Base-by-base conservation (phyloP, 129 eudicot species). In the Mikania micrantha region DNA sequence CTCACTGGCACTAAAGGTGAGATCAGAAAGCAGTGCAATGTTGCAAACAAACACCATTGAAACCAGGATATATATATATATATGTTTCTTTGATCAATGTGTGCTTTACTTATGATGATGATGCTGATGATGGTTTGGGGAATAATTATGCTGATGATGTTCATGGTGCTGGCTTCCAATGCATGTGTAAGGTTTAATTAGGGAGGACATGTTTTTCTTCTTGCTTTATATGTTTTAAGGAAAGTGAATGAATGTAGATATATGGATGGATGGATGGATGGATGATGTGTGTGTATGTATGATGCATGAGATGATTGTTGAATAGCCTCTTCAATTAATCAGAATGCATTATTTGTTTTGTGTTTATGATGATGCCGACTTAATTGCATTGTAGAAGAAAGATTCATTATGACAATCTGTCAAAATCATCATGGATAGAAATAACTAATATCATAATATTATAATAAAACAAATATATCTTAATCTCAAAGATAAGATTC, bases 1-100 rank as follows among this genome's bases (percentile, higher is more conserved):
- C 93, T 93, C 45, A 89, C 99, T 27, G 99, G 99, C 13, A 79
- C 76, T 16, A 67, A 93, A 67, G 99, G 99, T 63, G 99, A 93
- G 84, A 87, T 93, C 28, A 86, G 99, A 35, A 73, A 77, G 82
- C 95, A 89, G 67, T 93, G 99, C 88, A 93, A 79, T 89, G 77
- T 86, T 74, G 95, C 84, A 20, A 93, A 93, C 88, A 93, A 89
- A 73, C 92, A 68, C 41, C 88, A 89, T 61, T 88, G 22, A 71
- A 25, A 35, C 10, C 54, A 3, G 0, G 16, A 17, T 28, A 45
- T n/a, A 44, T 2, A 2, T 29, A 29, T 29, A 29, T 29, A 10
- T n/a, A 7, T 10, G 40, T 4, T 15, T 41, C 36, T 32, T 29
- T 4, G 4, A 2, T 63, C 7, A n/a, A 20, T 64, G 13, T 38